Evolutionary conservation across 192 early-diverging fungal species (phyloP), one percentile per base, ranked within the genome.

Genomic region (Pilobolus umbonatus): DNA sequence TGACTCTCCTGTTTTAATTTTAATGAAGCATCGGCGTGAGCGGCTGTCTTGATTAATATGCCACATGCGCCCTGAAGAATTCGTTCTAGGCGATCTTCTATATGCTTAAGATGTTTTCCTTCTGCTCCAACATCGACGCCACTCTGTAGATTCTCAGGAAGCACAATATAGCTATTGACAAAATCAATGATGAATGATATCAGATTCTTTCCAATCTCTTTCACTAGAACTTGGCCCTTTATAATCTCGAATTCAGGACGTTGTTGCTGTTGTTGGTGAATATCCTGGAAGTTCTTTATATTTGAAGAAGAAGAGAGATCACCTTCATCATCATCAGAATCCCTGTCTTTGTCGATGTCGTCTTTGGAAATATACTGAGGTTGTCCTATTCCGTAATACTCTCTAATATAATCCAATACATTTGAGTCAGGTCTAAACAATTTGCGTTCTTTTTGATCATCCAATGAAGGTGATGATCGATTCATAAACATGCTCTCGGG

Each of bases 361-460:
- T 30, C 22, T 19, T 35, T 43, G 6, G 6, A 17, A 29, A 10
- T 38, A 6, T 28, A 25, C 1, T 22, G 31, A 10, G n/a, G 25
- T 14, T 43, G 55, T 17, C 46, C 25, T 1, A 65, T n/a, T 26
- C 40, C 30, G 44, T 79, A 81, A 49, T 72, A 81, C 12, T 76
- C 73, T n/a, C 69, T 65, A 12, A 74, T 71, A 43, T 81, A 81
- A 15, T 71, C 71, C 30, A 75, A 50, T 21, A 70, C 65, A 53
- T 68, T 63, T 46, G 64, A 73, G 19, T 64, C 72, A 5, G 61
- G 0, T 6, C 54, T 53, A 38, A 79, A 81, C 48, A 75, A 32
- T 9, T 57, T 51, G 11, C 29, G 30, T 12, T 63, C 40, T 11
- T 54, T 61, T 22, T 28, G 26, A 1, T 11, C 4, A 9, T 44